phyloP scores from a whole-genome alignment of 2,329 filamentous ascomycete species.

The Clarireedia monteithiana region DNA sequence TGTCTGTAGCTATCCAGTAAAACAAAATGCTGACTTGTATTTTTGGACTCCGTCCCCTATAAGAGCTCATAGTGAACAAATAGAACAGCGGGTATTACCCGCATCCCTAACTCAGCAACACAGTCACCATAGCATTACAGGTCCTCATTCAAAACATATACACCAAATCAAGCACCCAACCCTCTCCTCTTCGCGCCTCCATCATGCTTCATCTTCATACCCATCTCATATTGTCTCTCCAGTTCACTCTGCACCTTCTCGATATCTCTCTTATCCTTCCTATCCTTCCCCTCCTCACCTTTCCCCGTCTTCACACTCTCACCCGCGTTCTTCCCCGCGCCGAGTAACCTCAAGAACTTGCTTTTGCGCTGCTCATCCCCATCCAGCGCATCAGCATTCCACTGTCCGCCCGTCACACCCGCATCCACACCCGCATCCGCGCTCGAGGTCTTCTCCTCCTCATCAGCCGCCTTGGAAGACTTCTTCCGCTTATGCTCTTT shows the following conservation, averaged over 20 bases:
- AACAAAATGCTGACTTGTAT: no score
- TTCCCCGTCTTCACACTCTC: slow-evolving; percentile 3
- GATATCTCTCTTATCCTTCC: slow-evolving; percentile 17
- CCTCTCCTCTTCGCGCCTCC: slow-evolving; percentile 29
- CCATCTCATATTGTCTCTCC: slow-evolving; percentile 31
- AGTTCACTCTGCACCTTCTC: slow-evolving; percentile 28
- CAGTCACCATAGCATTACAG: not conserved
- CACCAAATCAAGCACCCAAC: slow-evolving; percentile 26
- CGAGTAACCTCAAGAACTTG: slow-evolving; percentile 31
- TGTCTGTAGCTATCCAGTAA: no score
- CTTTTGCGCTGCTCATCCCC: slow-evolving; percentile 28
- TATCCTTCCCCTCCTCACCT: slow-evolving; percentile 1
- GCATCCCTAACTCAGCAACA: not conserved
- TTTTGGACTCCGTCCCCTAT: no score
- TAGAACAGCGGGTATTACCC: not conserved
- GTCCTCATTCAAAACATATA: not conserved
- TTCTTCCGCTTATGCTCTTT: slow-evolving; percentile 3
- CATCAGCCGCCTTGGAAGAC: not conserved
- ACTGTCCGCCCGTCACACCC: slow-evolving; percentile 15
- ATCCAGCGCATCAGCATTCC: slow-evolving; percentile 26
- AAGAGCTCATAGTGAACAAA: no score
- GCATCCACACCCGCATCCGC: not conserved
- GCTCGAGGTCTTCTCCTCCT: slow-evolving; percentile 1
- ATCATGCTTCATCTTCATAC: slow-evolving; percentile 32
- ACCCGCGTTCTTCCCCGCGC: slow-evolving; percentile 22